phyloP scores from a whole-genome alignment of 1,284 basidiomycete genomes.

The Sporisorium sorghi region DNA sequence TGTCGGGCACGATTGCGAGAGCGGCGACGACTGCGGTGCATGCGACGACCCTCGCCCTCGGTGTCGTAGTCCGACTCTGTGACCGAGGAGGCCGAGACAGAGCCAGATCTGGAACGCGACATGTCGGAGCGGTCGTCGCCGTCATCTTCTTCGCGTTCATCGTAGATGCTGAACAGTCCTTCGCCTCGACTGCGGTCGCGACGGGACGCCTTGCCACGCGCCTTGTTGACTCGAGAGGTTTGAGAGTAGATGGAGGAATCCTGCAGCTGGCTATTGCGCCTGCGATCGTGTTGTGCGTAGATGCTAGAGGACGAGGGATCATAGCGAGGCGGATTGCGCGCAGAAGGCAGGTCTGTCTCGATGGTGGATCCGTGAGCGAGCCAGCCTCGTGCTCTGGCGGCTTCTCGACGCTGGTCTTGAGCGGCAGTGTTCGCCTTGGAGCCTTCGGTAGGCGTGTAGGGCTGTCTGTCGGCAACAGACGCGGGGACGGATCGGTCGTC shows the following conservation, averaged over 20 bases:
- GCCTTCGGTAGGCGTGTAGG: not conserved
- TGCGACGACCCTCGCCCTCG: conserved; percentile 34
- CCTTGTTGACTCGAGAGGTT: conserved; percentile 15
- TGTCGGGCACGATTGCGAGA: conserved; percentile 51
- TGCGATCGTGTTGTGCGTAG: conserved; percentile 16
- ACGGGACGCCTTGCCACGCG: conserved; percentile 18
- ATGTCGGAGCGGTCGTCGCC: conserved; percentile 35
- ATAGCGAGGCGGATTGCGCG: not conserved
- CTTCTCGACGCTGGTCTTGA: conserved; percentile 22
- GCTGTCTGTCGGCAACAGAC: conserved; percentile 5
- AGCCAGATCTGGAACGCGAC: conserved; percentile 40
- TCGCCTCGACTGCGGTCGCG: conserved; percentile 14
- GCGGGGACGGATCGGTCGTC: conserved; percentile 20
- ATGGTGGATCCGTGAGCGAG: conserved; percentile 52
- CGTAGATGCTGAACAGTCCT: conserved; percentile 46
- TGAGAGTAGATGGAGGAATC: conserved; percentile 34
- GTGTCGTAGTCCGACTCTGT: conserved; percentile 47
- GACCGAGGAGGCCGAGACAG: conserved; percentile 49
- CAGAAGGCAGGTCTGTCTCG: conserved; percentile 11
- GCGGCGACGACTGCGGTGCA: conserved; percentile 22
- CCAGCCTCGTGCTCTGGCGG: conserved; percentile 43
- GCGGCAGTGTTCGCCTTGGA: conserved; percentile 16
- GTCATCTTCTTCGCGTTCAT: conserved; percentile 29
- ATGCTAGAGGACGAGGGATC: conserved; percentile 27
- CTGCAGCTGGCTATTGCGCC: conserved; percentile 15